These are phyloP conservation scores for Vigna nakashimae DNA, from an alignment of 306 rosid species.

Conservation along the genomic window DNA sequence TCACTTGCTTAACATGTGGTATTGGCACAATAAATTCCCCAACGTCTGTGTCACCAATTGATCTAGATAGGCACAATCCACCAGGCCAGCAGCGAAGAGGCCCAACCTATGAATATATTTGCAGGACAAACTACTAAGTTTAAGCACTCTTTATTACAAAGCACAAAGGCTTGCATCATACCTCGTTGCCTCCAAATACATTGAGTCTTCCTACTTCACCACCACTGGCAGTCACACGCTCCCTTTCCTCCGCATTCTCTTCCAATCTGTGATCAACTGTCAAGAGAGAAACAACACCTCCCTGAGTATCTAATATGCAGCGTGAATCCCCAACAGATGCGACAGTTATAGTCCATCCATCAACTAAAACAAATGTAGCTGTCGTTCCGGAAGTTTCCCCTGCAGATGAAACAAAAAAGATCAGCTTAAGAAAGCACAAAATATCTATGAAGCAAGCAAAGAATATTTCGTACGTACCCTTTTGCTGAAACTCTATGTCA, in stretches of 20 bases:
- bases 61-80: slow-evolving; percentile 97
- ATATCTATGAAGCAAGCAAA: slow-evolving; percentile 11
- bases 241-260: slow-evolving; percentile 96
- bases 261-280: slow-evolving; percentile 97
- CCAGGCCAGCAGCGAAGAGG: slow-evolving; percentile 99
- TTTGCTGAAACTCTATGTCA: slow-evolving; percentile 97
- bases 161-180: slow-evolving; percentile 44
- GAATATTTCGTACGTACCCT: slow-evolving; percentile 55
- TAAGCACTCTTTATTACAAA: slow-evolving; percentile 29
- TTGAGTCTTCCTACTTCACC: slow-evolving; percentile 99
- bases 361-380: slow-evolving; percentile 89
- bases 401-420: slow-evolving; percentile 46
- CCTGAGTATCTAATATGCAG: slow-evolving; percentile 94
- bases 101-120: slow-evolving; percentile 70
- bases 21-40: slow-evolving; percentile 97
- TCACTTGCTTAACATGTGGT: slow-evolving; percentile 99
- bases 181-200: slow-evolving; percentile 92
- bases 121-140: slow-evolving; percentile 23
- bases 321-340: slow-evolving; percentile 99
- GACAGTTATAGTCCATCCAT: slow-evolving; percentile 96
- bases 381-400: slow-evolving; percentile 99
- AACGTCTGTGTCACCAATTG: slow-evolving; percentile 98
- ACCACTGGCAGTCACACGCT: slow-evolving; percentile 99
- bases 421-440: slow-evolving; percentile 30
- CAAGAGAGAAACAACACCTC: slow-evolving; percentile 91